Conservation (phyloP, 768 basidiomycete genomes). For the Rickenella mellea region DNA sequence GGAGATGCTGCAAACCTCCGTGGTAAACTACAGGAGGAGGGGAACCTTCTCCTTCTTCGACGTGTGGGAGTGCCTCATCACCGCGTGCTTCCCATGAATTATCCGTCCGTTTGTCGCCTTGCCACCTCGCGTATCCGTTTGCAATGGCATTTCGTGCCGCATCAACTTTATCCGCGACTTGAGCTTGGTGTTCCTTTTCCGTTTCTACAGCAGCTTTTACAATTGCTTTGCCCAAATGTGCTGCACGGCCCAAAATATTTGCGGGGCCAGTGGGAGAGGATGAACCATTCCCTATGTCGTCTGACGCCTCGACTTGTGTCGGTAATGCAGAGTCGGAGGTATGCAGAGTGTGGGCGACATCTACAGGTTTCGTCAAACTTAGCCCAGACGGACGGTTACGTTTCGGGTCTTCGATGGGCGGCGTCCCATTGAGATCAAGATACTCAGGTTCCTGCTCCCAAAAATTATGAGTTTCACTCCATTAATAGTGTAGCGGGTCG, state of each 20-base stretch:
- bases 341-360: background rate
- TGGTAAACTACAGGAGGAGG: slow-evolving; percentile 56
- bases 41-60: slow-evolving; percentile 30
- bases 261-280: background rate
- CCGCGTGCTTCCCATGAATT: slow-evolving; percentile 20
- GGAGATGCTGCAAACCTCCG: slow-evolving; percentile 28
- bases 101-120: slow-evolving; percentile 25
- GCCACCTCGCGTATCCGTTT: background rate
- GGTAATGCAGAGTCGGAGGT: background rate
- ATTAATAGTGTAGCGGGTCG: background rate
- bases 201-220: slow-evolving; percentile 15
- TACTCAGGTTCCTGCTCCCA: slow-evolving; percentile 61
- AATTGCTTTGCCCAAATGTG: slow-evolving; percentile 19
- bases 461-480: background rate
- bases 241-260: slow-evolving; percentile 14
- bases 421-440: slow-evolving; percentile 64
- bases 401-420: slow-evolving; percentile 8
- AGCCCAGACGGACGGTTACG: background rate
- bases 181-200: slow-evolving; percentile 15
- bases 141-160: slow-evolving; percentile 13
- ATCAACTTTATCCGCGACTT: slow-evolving; percentile 12
- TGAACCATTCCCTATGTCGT: no score
- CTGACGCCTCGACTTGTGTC: background rate
- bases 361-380: background rate
- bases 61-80: slow-evolving; percentile 42